These are phyloP conservation scores for Camelina neglecta DNA, from an alignment of 345 rosid species.

Conservation along the genomic window DNA sequence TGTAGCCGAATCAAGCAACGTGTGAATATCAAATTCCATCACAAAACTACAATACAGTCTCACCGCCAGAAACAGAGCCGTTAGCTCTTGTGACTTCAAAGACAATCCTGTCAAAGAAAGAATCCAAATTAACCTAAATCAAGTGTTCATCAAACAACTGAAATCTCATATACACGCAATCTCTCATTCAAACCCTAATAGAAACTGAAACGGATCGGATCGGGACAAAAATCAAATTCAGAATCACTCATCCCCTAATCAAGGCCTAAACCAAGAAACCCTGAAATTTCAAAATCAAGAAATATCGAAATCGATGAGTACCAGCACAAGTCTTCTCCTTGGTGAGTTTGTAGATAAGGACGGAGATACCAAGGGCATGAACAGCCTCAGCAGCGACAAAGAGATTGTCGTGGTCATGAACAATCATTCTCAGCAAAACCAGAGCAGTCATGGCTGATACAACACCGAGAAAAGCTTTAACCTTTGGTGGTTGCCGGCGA, in stretches of 20 bases:
- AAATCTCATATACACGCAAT: slow-evolving; percentile 1
- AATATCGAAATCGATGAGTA: slow-evolving; percentile 4
- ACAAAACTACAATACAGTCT: slow-evolving; percentile 91
- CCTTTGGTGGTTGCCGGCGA: slow-evolving; percentile 87
- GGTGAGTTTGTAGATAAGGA: slow-evolving; percentile 88
- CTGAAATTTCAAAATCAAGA: not conserved
- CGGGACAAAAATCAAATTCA: not conserved
- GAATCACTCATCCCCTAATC: not conserved
- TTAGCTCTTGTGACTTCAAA: slow-evolving; percentile 81
- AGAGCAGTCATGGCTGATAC: slow-evolving; percentile 72
- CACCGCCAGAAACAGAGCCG: slow-evolving; percentile 82
- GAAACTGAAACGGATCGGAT: not conserved
- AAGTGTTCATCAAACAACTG: not conserved
- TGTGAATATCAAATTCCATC: slow-evolving; percentile 92
- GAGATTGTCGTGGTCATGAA: slow-evolving; percentile 89
- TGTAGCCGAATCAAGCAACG: slow-evolving; percentile 82
- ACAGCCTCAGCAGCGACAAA: slow-evolving; percentile 91
- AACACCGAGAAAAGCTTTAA: slow-evolving; percentile 72
- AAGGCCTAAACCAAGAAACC: slow-evolving; percentile 12
- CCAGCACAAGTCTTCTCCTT: slow-evolving; percentile 96
- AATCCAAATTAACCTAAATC: not conserved
- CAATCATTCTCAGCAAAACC: slow-evolving; percentile 72
- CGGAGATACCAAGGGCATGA: slow-evolving; percentile 80
- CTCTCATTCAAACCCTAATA: slow-evolving; percentile 12
- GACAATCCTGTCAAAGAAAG: slow-evolving; percentile 64